These are phyloP conservation scores for Aspergillus carbonarius DNA, from an alignment of 2,329 filamentous ascomycete species.

Conservation along the genomic window DNA sequence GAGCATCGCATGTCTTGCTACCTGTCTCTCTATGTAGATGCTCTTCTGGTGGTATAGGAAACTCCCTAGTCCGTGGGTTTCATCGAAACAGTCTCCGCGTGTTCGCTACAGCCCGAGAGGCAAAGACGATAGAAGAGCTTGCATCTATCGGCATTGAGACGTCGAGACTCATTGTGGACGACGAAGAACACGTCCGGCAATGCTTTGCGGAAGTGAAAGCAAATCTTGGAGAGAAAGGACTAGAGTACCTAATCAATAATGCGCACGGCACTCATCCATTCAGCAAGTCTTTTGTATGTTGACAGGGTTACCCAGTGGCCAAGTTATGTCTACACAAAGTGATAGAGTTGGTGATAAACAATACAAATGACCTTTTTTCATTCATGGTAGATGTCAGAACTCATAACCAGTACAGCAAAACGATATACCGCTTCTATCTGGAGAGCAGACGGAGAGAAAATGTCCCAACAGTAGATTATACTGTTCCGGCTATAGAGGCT, in stretches of 20 bases:
- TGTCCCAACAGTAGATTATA: too few species aligned
- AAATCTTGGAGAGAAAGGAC: conserved; percentile 47
- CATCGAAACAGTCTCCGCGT: conserved; percentile 54
- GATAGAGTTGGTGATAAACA: not conserved
- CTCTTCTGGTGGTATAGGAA: conserved; percentile 57
- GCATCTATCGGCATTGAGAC: conserved; percentile 54
- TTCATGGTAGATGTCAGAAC: too few species aligned
- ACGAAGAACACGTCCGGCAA: conserved; percentile 48
- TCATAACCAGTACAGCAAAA: too few species aligned
- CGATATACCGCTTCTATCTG: too few species aligned
- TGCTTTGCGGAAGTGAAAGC: conserved; percentile 49
- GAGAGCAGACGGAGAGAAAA: too few species aligned
- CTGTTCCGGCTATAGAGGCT: conserved; percentile 57
- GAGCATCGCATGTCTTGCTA: not conserved
- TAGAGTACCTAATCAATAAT: conserved; percentile 62
- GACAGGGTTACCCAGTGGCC: conserved; percentile 22
- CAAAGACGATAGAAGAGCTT: conserved; percentile 50
- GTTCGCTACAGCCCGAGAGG: conserved; percentile 58
- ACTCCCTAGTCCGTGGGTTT: conserved; percentile 59
- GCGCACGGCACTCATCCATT: conserved; percentile 37
- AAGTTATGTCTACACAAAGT: conserved; percentile 26
- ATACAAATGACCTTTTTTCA: conserved; percentile 5
- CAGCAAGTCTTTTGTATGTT: conserved; percentile 5
- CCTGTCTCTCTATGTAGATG: conserved; percentile 21
- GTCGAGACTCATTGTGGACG: conserved; percentile 55